Evolutionary conservation across 2,329 filamentous ascomycete species (phyloP).

Genomic region (Colletotrichum gloeosporioides): DNA sequence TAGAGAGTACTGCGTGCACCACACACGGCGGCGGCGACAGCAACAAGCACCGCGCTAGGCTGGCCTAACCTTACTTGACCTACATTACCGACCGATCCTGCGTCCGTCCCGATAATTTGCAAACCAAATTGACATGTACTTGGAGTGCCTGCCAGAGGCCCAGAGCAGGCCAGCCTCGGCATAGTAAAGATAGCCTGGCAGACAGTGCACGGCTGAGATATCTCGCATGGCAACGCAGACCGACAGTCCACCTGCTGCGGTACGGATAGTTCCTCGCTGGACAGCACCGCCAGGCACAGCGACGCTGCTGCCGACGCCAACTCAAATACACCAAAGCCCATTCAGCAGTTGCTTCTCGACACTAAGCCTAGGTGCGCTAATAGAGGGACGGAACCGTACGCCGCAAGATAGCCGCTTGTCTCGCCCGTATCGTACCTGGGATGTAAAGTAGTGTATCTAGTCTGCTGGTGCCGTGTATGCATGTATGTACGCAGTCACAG

Average conservation of each 20-base stretch:
- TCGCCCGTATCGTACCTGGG: neutral
- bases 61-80: constrained; percentile 8
- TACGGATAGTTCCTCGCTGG: neutral
- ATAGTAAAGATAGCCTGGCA: neutral
- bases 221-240: neutral
- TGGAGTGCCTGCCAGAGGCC: neutral
- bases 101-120: constrained; percentile 1
- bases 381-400: neutral
- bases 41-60: constrained; percentile 2
- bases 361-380: neutral
- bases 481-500: neutral
- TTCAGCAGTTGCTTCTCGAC: neutral
- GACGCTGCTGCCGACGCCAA: neutral
- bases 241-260: neutral
- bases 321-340: neutral
- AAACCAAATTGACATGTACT: neutral
- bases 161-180: neutral
- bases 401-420: neutral
- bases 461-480: neutral
- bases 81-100: constrained; percentile 14
- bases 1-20: neutral
- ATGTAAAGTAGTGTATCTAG: neutral
- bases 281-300: neutral
- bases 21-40: neutral
- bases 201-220: neutral